Evolutionary conservation across 73 alveolate species (phyloP), one percentile per base, ranked within the genome.

Genomic region (Paramecium primaurelia): DNA sequence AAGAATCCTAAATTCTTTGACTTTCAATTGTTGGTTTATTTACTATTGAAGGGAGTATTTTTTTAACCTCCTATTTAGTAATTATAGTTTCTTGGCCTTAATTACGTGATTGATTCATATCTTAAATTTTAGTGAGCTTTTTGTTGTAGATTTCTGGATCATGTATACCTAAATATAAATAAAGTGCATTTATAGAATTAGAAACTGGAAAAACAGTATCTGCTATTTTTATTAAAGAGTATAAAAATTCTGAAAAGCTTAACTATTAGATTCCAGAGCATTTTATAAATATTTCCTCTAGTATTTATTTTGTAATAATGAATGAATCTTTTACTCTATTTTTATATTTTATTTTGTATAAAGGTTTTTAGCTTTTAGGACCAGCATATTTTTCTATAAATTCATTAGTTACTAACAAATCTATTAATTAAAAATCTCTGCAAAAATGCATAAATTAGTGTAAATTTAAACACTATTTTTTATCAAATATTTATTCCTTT

Each of bases 361-460:
- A 26, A 8, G 91, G 58, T 7, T 42, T 73, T 36, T 38, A 14
- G 16, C 5, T 16, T 73, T 10, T 44, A 6, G 49, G 25, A 44
- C 91, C 91, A 20, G 64, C 51, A 32, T 32, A 64, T 26, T 42
- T 26, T 20, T 45, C 2, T 8, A 80, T 25, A 42, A 80, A 80
- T n/a, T 80, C 47, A 20, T 34, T 30, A 3, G 91, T 45, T 1
- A 80, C 58, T 10, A 40, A 12, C 16, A 80, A 25, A 26, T 80
- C 91, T 10, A 80, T 45, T 80, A 80, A 80, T 25, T 80, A 9
- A 80, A 80, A 80, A 49, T 80, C 91, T 80, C 25, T 80, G 36
- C 91, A 80, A 22, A 80, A 80, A 44, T 45, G 22, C 91, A 80
- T 80, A 20, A 6, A 49, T 47, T 80, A 16, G n/a, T 45, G 28